Base-by-base conservation (phyloP, 257 asterid species). In the Leonotis leonurus region DNA sequence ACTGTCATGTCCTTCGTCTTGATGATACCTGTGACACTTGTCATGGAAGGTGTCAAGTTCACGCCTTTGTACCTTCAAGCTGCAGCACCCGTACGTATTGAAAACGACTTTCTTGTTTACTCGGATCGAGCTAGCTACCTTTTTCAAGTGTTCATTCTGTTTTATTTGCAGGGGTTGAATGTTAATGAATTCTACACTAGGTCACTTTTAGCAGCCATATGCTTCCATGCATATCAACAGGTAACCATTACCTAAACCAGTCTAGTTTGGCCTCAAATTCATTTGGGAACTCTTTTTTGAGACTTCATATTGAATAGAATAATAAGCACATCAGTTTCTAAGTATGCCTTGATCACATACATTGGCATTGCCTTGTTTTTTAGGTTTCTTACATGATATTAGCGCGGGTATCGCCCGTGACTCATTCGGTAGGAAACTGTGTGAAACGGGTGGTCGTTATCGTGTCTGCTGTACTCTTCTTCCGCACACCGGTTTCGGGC, bases 221-320 rank as follows among this genome's bases (percentile, higher is more conserved):
- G 85, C 83, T 91, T 81, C 85, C 98, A 88, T 73, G 95, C 98
- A 17, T 91, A 91, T 75, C 96, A 91, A 56, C 98, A 91, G 94
- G 96, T 88, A 78, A 9, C 57, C 50, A 8, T 50, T 56, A 43
- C 50, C 21, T 43, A 17, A 43, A 43, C 24, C 9, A 43, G 24
- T 43, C 8, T 43, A 43, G 8, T 14, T 43, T 43, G 3, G 35
- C 3, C 2, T n/a, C 45, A 13, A 39, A 12, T 39, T 39, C 4
- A 39, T 39, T 39, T 12, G 44, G 44, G n/a, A 39, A 13, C 10
- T 11, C 10, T 33, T 33, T 33, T 12, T 33, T 3, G 10, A 13
- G 10, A 33, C 10, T 35, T 40, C 9, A 5, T n/a, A 40, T n/a
- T 40, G 46, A 4, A 52, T 37, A 40, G 17, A 22, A 29, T 26